Percentiles rank a stretch among this genome's conserved stretches.
These are phyloP conservation scores for Martiniozyma abietophila DNA, from an alignment of 805 yeast species.

Conservation along the genomic window DNA sequence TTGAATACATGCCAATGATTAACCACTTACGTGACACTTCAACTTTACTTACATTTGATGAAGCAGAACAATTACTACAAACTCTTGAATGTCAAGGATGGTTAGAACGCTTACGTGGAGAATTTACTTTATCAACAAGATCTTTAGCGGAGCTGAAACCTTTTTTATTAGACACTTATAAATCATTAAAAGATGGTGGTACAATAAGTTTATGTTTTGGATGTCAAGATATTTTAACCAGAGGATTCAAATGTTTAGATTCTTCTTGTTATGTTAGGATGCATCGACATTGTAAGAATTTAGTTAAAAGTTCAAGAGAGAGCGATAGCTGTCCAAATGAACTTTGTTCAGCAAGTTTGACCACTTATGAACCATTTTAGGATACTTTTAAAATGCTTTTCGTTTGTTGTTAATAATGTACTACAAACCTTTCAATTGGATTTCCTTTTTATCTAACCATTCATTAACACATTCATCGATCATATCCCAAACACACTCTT, in stretches of 20 bases:
- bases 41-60: conserved; percentile 9
- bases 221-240: conserved; percentile 44
- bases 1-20: conserved; percentile 10
- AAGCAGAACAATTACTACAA: conserved; percentile 32
- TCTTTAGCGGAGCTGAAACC: conserved; percentile 39
- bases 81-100: conserved; percentile 43
- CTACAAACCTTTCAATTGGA: background rate
- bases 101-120: conserved; percentile 32
- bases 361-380: conserved; percentile 12
- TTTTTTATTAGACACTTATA: conserved; percentile 36
- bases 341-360: conserved; percentile 17
- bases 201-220: conserved; percentile 37
- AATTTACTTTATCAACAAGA: conserved; percentile 31
- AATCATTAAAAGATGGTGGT: conserved; percentile 28
- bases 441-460: conserved; percentile 32
- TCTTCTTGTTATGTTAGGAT: conserved; percentile 31
- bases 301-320: conserved; percentile 29
- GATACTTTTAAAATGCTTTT: no score
- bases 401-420: no score
- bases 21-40: conserved; percentile 9
- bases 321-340: conserved; percentile 26
- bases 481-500: conserved; percentile 75
- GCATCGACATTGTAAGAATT: conserved; percentile 39
- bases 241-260: conserved; percentile 36
- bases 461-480: conserved; percentile 74